A percentile compares a stretch with the other conserved stretches of the same genome.
phyloP scores from a whole-genome alignment of 176 grass and related monocot genomes.

The Musa acuminata region DNA sequence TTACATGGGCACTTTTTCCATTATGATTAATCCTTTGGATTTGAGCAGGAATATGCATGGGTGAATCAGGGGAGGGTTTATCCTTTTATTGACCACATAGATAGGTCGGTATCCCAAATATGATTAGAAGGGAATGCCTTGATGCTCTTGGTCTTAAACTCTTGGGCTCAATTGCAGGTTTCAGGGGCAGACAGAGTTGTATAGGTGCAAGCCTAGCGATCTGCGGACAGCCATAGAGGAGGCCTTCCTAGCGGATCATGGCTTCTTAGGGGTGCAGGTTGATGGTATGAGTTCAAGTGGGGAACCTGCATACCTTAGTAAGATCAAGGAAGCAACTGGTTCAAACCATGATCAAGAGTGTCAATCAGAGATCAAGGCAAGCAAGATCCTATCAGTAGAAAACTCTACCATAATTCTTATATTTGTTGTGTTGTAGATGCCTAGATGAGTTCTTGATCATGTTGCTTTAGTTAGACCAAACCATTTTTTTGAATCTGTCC shows the following conservation, averaged over 20 bases:
- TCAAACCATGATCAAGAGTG: slow-evolving; percentile 75
- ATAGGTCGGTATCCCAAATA: slow-evolving; percentile 45
- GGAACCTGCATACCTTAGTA: slow-evolving; percentile 45
- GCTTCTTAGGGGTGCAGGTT: slow-evolving; percentile 52
- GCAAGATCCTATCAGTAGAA: background rate
- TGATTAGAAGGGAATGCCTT: background rate
- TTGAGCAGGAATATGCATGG: slow-evolving; percentile 74
- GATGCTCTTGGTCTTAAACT: slow-evolving; percentile 2
- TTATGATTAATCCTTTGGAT: background rate
- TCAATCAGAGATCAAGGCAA: slow-evolving; percentile 55
- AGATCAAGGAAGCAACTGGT: slow-evolving; percentile 49
- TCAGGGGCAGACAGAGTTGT: slow-evolving; percentile 73
- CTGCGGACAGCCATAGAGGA: slow-evolving; percentile 80
- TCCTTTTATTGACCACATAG: slow-evolving; percentile 83
- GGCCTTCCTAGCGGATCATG: slow-evolving; percentile 83
- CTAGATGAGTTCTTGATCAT: too few relatives aligned
- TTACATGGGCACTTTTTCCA: background rate
- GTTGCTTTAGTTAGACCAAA: too few relatives aligned
- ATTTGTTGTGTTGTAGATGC: background rate
- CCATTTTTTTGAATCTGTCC: too few relatives aligned
- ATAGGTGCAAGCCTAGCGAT: slow-evolving; percentile 60
- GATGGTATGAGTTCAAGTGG: slow-evolving; percentile 42
- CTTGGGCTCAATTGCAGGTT: slow-evolving; percentile 50
- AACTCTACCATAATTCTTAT: background rate
- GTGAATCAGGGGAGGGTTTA: slow-evolving; percentile 62